phyloP scores from a whole-genome alignment of 2,329 filamentous ascomycete genomes.

The Fusarium udum region DNA sequence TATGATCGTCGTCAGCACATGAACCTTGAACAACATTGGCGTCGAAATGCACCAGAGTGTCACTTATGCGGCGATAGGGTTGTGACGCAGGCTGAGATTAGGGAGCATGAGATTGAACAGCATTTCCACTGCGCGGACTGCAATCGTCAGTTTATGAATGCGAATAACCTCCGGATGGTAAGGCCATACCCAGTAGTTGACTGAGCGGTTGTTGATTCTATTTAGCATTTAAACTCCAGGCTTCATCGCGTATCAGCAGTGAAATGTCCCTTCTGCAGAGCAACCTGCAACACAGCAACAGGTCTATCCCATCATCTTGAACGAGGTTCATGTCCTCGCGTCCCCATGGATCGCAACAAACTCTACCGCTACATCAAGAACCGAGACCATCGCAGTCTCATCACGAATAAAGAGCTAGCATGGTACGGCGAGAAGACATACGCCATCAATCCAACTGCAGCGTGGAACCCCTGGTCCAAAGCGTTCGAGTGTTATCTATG shows the following conservation, averaged over 20 bases:
- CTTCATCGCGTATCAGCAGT: slow-evolving; percentile 48
- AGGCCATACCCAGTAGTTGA: rapidly evolving
- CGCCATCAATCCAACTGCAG: slow-evolving; percentile 47
- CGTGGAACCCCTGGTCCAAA: slow-evolving; percentile 54
- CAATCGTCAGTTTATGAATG: slow-evolving; percentile 44
- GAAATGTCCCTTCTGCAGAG: slow-evolving; percentile 65
- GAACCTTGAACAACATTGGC: slow-evolving; percentile 35
- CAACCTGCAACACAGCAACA: slow-evolving; percentile 58
- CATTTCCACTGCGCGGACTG: slow-evolving; percentile 50
- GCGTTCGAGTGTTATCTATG: slow-evolving; percentile 55
- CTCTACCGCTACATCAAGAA: slow-evolving; percentile 58
- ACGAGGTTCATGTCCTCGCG: slow-evolving; percentile 58
- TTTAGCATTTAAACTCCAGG: slow-evolving; percentile 64
- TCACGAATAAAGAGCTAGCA: slow-evolving; percentile 62
- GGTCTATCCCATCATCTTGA: slow-evolving; percentile 68
- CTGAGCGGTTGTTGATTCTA: rapidly evolving
- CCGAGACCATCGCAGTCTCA: slow-evolving; percentile 57
- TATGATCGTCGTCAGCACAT: background rate
- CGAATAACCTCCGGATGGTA: slow-evolving; percentile 33
- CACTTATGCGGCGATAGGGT: slow-evolving; percentile 34
- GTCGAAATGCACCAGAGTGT: slow-evolving; percentile 35
- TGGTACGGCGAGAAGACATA: slow-evolving; percentile 52
- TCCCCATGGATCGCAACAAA: slow-evolving; percentile 57
- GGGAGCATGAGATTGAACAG: slow-evolving; percentile 42
- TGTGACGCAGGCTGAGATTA: background rate